Base-by-base conservation (phyloP, 805 yeast genomes). In the Sugiyamaella americana region DNA sequence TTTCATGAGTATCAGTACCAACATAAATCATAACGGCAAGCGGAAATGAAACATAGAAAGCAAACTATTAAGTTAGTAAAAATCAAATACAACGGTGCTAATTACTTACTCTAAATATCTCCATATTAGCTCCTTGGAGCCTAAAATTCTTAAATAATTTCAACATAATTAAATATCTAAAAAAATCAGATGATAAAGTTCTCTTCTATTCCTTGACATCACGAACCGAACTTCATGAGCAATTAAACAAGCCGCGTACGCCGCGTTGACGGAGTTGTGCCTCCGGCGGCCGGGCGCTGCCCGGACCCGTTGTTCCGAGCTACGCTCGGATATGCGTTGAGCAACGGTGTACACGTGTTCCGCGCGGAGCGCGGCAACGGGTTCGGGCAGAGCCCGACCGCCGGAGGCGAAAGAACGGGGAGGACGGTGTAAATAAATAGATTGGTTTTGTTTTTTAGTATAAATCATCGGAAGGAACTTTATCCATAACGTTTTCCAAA, bases 1-100 rank as follows among this genome's bases (percentile, higher is more conserved):
- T 89, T 57, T 73, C 78, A 64, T 89, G 95, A 1, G 97, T 84
- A 58, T 89, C 89, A 35, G 84, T 76, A 61, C 98, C 97, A 39
- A 87, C 89, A 58, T 84, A 89, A 66, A 87, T 83, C 98, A 89
- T 89, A 59, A 87, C 84, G n/a, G 78, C 75, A 40, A 89, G 84
- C 0, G 98, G 98, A 1, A 94, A 79, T 56, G 87, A 69, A 38
- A 89, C 76, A 62, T 85, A 89, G 60, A 88, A 83, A 0, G 95
- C 80, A 46, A 59, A 57, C 59, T 54, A 37, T 6, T 13, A 4
- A 13, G 43, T 23, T 23, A 23, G 19, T 26, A 26, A 13, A 8
- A 13, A 26, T 13, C 32, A 16, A 43, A 41, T 19, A 43, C 4
- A 4, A 16, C 5, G n/a, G 4, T 13, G 8, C 16, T 19, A 3